phyloP scores from a whole-genome alignment of 305 asterid species.

The Andrographis paniculata region DNA sequence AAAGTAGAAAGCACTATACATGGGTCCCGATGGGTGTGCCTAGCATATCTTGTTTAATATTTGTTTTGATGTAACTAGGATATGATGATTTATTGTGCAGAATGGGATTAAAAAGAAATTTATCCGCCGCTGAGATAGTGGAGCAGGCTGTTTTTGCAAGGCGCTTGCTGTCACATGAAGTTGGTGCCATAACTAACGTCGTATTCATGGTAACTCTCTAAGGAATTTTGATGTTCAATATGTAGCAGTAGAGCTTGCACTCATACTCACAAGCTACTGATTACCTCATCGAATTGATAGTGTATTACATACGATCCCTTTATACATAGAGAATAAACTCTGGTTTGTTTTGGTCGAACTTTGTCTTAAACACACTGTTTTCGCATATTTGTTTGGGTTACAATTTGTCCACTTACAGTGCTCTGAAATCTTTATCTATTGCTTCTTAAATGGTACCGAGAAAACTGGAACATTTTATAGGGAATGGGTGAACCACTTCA shows the following conservation, averaged over 20 bases:
- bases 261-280: constrained; percentile 4
- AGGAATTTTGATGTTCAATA: constrained; percentile 4
- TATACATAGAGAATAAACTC: no score
- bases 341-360: background rate
- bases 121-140: constrained; percentile 85
- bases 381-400: no score
- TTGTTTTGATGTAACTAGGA: background rate
- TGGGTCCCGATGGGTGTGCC: no score
- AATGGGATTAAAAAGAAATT: constrained; percentile 87
- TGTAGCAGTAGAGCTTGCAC: constrained; percentile 1
- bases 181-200: constrained; percentile 70
- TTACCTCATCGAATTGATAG: background rate
- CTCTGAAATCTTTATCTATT: background rate
- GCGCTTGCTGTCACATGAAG: constrained; percentile 65
- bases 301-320: no score
- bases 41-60: background rate
- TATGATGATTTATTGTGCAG: constrained; percentile 33
- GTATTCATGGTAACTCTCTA: constrained; percentile 75
- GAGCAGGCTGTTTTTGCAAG: constrained; percentile 95
- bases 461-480: constrained; percentile 25
- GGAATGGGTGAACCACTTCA: constrained; percentile 99
- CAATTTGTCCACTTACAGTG: no score
- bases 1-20: no score
- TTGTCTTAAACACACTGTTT: no score
- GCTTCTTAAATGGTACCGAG: constrained; percentile 6